Evolutionary conservation across 2,329 filamentous ascomycete genomes (phyloP), one percentile per base, ranked within the genome.

Genomic region (Cytospora piceae): DNA sequence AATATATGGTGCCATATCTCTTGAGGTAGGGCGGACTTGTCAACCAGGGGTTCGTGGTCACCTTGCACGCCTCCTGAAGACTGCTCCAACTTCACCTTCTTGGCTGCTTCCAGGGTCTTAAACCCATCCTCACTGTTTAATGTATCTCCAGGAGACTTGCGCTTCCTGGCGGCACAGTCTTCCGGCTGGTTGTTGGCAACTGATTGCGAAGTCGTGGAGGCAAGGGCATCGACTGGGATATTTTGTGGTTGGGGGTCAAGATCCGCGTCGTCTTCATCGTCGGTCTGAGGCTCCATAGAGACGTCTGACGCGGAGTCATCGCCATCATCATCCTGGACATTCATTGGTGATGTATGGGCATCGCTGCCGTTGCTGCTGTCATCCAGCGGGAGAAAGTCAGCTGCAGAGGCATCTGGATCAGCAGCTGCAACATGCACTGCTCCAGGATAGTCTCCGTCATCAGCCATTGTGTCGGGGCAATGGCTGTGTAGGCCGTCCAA

Each of bases 1-100:
- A 92, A 91, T 72, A 92, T 81, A 73, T 84, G 83, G 73, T 92
- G 89, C 89, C 90, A 92, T 72, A 91, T 78, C 77, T 88, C 85
- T 70, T 82, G 79, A 73, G 87, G 85, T 64, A 89, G 79, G 69
- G 77, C 58, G 62, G 71, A 76, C 64, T 66, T 70, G 64, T 75
- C 66, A 61, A 15, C 60, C 54, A 24, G n/a, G 60, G 34, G n/a
- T 8, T 52, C 24, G 31, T 22, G 55, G 64, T 61, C 52, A 60
- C 52, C 63, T 58, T 65, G 62, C 57, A 53, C 53, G 39, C 52
- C 51, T 61, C 59, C 52, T 42, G 52, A 46, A 20, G 52, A 61
- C 39, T 60, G 59, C 53, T 66, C 69, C 65, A 76, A 49, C 64
- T 71, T 76, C 58, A 72, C 67, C 71, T 72, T 77, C 59, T 77